These are phyloP conservation scores for Suillus brevipes DNA, from an alignment of 768 basidiomycete genomes.

Conservation along the genomic window DNA sequence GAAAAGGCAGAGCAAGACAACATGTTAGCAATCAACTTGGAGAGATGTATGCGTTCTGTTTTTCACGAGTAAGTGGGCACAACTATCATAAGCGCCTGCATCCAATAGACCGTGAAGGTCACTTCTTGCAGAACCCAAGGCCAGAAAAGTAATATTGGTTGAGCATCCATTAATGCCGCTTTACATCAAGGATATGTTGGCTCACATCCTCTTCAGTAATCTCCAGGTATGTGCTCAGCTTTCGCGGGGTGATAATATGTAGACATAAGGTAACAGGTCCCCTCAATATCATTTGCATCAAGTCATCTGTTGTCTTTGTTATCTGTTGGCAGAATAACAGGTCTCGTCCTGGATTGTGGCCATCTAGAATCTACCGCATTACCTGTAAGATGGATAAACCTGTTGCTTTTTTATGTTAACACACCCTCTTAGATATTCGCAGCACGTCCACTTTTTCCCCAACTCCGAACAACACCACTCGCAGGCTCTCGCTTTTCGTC, in stretches of 20 bases:
- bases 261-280: conserved; percentile 57
- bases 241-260: not conserved
- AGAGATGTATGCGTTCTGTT: conserved; percentile 68
- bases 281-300: conserved; percentile 90
- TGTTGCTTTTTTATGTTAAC: conserved; percentile 3
- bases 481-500: conserved; percentile 82
- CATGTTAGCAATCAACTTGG: conserved; percentile 67
- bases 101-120: conserved; percentile 53
- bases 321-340: conserved; percentile 86
- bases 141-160: conserved; percentile 89
- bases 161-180: conserved; percentile 88
- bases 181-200: conserved; percentile 85
- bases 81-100: conserved; percentile 2
- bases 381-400: conserved; percentile 57
- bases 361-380: conserved; percentile 87
- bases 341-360: conserved; percentile 91
- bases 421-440: conserved; percentile 74
- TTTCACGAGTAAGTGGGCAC: conserved; percentile 73
- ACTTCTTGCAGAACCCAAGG: conserved; percentile 90
- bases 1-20: conserved; percentile 74
- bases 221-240: conserved; percentile 57
- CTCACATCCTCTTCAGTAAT: conserved; percentile 86
- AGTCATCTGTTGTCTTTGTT: conserved; percentile 84
- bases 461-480: conserved; percentile 80
- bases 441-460: conserved; percentile 82